Evolutionary conservation across 1,284 basidiomycete species (phyloP).

Genomic region (Papiliotrema flavescens): DNA sequence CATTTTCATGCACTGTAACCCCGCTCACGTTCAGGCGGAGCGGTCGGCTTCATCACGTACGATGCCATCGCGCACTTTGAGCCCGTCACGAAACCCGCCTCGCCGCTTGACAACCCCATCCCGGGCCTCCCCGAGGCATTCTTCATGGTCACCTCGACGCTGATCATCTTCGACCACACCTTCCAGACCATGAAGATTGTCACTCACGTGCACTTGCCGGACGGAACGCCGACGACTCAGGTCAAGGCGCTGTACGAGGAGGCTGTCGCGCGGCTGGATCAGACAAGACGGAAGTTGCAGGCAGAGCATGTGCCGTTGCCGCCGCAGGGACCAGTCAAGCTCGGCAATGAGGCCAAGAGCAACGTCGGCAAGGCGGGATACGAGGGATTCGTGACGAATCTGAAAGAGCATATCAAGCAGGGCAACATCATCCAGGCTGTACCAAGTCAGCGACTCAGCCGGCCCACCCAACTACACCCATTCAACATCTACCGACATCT

Average conservation of each 20-base stretch:
- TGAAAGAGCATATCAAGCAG: conserved; percentile 91
- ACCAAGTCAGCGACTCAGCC: conserved; percentile 83
- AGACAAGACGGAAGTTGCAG: conserved; percentile 66
- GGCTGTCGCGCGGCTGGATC: conserved; percentile 71
- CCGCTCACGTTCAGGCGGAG: conserved; percentile 62
- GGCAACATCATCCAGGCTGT: conserved; percentile 99
- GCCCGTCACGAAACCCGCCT: conserved; percentile 69
- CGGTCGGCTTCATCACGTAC: conserved; percentile 95
- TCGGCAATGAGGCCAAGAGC: conserved; percentile 67
- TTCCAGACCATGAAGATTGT: conserved; percentile 93
- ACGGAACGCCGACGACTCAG: conserved; percentile 47
- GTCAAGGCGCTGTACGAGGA: conserved; percentile 78
- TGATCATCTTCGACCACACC: conserved; percentile 96
- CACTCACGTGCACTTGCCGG: conserved; percentile 86
- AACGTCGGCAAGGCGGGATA: conserved; percentile 96
- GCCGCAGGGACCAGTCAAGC: conserved; percentile 50
- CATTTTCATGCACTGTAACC: neutral
- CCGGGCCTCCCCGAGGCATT: conserved; percentile 87
- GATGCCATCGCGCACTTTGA: conserved; percentile 97
- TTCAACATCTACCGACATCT: conserved; percentile 96
- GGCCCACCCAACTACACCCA: conserved; percentile 84
- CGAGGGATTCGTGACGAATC: conserved; percentile 81
- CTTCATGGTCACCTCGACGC: conserved; percentile 94
- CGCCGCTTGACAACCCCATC: conserved; percentile 64
- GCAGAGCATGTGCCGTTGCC: conserved; percentile 59